Evolutionary conservation across 1,284 basidiomycete species (phyloP).

Genomic region (Tilletia indica): DNA sequence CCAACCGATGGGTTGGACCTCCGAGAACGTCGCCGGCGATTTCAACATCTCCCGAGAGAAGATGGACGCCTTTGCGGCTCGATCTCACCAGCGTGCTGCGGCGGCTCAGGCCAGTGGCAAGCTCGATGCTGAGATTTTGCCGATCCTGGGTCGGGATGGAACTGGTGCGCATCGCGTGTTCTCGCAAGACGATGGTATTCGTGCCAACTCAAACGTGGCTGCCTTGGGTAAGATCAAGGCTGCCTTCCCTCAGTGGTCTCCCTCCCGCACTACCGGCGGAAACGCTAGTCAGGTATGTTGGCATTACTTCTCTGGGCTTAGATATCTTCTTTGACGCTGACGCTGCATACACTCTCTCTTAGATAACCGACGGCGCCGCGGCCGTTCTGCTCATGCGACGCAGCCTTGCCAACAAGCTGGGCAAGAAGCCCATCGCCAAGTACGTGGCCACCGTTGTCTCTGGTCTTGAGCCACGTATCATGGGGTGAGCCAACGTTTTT

Average conservation of each 20-base stretch:
- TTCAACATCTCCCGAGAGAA: constrained; percentile 77
- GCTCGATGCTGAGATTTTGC: constrained; percentile 77
- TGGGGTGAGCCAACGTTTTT: constrained; percentile 62
- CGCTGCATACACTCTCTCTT: constrained; percentile 22
- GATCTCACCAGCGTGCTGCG: constrained; percentile 77
- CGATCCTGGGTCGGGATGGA: constrained; percentile 58
- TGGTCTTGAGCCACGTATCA: constrained; percentile 73
- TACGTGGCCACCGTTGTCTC: constrained; percentile 73
- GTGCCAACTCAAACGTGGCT: constrained; percentile 73
- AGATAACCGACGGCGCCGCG: constrained; percentile 81
- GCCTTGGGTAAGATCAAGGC: constrained; percentile 68
- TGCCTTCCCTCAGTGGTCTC: constrained; percentile 86
- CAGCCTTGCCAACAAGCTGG: constrained; percentile 75
- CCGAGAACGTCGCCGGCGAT: constrained; percentile 69
- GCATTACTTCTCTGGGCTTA: not conserved
- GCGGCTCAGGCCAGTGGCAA: constrained; percentile 64
- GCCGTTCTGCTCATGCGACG: constrained; percentile 83
- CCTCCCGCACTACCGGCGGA: constrained; percentile 75
- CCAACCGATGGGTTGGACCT: constrained; percentile 84
- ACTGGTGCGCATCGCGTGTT: constrained; percentile 65
- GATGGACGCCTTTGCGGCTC: constrained; percentile 80
- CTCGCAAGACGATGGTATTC: constrained; percentile 76
- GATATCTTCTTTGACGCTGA: not conserved
- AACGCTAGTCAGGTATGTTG: constrained; percentile 65
- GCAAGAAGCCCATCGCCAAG: constrained; percentile 72